Conservation (phyloP, 345 rosid species). For the Sonneratia caseolaris region DNA sequence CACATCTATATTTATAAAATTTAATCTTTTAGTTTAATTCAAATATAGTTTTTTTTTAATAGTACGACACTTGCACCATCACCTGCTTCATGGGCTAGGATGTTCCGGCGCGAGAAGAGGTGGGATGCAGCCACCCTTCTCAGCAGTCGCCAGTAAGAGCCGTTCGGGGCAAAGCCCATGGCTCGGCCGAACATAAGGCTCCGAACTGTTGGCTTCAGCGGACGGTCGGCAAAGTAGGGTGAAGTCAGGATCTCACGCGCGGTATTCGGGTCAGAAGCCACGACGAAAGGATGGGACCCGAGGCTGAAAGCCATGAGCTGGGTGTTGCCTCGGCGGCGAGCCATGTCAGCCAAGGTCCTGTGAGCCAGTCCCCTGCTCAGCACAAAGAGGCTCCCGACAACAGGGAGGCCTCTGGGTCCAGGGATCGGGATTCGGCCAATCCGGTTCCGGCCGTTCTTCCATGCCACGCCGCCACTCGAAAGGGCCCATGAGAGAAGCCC, state of each 20-base stretch:
- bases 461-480: conserved; percentile 59
- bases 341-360: conserved; percentile 55
- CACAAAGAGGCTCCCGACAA: conserved; percentile 60
- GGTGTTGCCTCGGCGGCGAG: conserved; percentile 26
- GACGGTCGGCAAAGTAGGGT: conserved; percentile 69
- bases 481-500: conserved; percentile 45
- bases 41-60: no score
- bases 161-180: conserved; percentile 87
- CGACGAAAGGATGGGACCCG: conserved; percentile 57
- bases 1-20: no score
- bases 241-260: conserved; percentile 72
- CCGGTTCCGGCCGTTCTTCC: conserved; percentile 51
- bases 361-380: conserved; percentile 65
- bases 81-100: conserved; percentile 43
- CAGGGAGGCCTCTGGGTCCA: conserved; percentile 65
- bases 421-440: conserved; percentile 39
- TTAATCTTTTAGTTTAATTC: no score
- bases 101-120: conserved; percentile 59
- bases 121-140: conserved; percentile 64
- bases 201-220: conserved; percentile 66
- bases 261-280: conserved; percentile 52
- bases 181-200: conserved; percentile 79
- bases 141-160: conserved; percentile 75
- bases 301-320: conserved; percentile 86
- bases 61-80: no score